A percentile compares a stretch with the other conserved stretches of the same genome.
phyloP scores from a whole-genome alignment of 2,329 filamentous ascomycete species.

The Trichoderma atroviride region DNA sequence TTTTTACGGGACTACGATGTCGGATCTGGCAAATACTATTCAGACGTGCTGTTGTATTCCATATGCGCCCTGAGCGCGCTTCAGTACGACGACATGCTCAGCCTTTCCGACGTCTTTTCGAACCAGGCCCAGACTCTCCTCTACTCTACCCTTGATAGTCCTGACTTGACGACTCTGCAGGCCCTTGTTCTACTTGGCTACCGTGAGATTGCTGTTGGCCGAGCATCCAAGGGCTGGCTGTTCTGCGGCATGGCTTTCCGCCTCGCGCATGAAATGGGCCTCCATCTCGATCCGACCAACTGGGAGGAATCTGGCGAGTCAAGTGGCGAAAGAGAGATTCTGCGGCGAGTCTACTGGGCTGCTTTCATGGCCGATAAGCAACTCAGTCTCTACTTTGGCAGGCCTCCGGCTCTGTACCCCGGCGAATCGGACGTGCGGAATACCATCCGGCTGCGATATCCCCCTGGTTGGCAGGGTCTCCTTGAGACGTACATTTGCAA shows the following conservation, averaged over 20 bases:
- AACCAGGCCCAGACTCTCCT: conserved; percentile 50
- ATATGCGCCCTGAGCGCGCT: conserved; percentile 54
- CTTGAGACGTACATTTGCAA: conserved; percentile 52
- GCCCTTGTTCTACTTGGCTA: conserved; percentile 50
- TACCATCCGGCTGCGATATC: conserved; percentile 53
- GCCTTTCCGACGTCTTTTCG: conserved; percentile 48
- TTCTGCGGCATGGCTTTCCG: conserved; percentile 57
- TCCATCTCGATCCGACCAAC: conserved; percentile 55
- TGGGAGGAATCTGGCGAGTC: conserved; percentile 48
- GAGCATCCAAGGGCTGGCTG: conserved; percentile 54
- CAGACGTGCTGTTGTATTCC: conserved; percentile 51
- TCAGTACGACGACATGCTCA: conserved; percentile 46
- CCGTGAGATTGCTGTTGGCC: conserved; percentile 50
- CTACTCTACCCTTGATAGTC: conserved; percentile 48
- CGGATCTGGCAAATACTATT: conserved; percentile 52
- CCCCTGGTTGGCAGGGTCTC: conserved; percentile 51
- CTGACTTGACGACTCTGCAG: conserved; percentile 51
- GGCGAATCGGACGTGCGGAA: conserved; percentile 53
- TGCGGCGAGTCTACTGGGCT: conserved; percentile 54
- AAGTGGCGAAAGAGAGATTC: conserved; percentile 48
- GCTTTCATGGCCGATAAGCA: conserved; percentile 55
- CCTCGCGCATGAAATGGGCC: conserved; percentile 54
- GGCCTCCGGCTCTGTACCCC: conserved; percentile 53
- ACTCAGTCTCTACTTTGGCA: conserved; percentile 54
- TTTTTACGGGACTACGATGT: conserved; percentile 54